A percentile compares a stretch with the other conserved stretches of the same genome.
These are phyloP conservation scores for Cudoniella acicularis DNA, from an alignment of 495 filamentous ascomycete genomes.

Conservation along the genomic window DNA sequence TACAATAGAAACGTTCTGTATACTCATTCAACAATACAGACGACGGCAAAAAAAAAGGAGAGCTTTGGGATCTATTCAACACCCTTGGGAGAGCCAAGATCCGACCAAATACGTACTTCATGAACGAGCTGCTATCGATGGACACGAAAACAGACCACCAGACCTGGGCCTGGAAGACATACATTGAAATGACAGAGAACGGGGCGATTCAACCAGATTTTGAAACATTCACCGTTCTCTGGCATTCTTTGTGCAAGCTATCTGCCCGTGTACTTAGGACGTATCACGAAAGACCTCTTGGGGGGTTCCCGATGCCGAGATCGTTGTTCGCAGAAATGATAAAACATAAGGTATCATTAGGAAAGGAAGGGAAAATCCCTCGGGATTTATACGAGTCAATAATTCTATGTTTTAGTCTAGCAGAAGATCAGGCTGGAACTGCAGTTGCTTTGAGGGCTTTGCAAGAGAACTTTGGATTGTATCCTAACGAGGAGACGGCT, in stretches of 20 bases:
- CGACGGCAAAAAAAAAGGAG: constrained; percentile 52
- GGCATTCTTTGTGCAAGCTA: constrained; percentile 48
- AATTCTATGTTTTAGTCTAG: constrained; percentile 50
- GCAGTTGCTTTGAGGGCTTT: constrained; percentile 49
- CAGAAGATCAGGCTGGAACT: constrained; percentile 50
- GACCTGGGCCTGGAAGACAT: constrained; percentile 49
- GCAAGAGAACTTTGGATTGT: constrained; percentile 39
- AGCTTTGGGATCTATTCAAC: constrained; percentile 53
- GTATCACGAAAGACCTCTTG: not conserved
- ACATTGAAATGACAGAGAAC: constrained; percentile 36
- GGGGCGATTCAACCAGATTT: constrained; percentile 53
- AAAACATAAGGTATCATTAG: constrained; percentile 25
- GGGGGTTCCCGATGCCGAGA: constrained; percentile 39
- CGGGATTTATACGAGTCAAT: constrained; percentile 54
- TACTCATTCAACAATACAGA: constrained; percentile 69
- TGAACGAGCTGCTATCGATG: constrained; percentile 69
- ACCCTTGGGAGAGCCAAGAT: constrained; percentile 57
- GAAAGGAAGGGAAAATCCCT: constrained; percentile 31
- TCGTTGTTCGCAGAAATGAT: constrained; percentile 61
- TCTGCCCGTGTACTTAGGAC: constrained; percentile 38
- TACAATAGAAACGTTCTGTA: constrained; percentile 71
- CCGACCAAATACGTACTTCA: constrained; percentile 62
- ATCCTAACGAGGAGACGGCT: constrained; percentile 45
- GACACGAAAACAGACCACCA: constrained; percentile 27
- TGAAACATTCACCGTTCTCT: constrained; percentile 68